Conservation (phyloP, 2,329 filamentous ascomycete species). For the Fusarium sulawesiense region DNA sequence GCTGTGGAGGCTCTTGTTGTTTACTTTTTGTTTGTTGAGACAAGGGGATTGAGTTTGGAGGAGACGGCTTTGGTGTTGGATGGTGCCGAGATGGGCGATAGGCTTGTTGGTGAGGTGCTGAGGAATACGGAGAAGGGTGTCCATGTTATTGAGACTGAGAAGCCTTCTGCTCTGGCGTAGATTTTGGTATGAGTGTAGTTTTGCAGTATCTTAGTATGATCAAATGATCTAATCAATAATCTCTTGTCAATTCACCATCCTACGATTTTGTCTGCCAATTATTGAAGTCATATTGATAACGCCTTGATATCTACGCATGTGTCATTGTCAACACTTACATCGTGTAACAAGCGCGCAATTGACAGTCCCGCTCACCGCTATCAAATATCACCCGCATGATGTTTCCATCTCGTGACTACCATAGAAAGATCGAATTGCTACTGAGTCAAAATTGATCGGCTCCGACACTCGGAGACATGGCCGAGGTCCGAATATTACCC, state of each 20-base stretch:
- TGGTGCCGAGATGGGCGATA: slow-evolving; percentile 51
- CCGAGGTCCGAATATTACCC: slow-evolving; percentile 1
- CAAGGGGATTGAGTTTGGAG: slow-evolving; percentile 1
- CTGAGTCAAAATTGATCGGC: background rate
- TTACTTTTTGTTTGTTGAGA: slow-evolving; percentile 22
- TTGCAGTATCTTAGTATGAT: background rate
- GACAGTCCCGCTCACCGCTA: fast-evolving
- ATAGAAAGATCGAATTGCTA: background rate
- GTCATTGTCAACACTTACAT: background rate
- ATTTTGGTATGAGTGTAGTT: fast-evolving
- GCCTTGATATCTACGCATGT: background rate
- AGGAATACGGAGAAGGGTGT: slow-evolving; percentile 9
- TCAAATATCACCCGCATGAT: background rate
- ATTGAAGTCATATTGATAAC: too few relatives aligned
- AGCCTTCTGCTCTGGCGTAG: background rate
- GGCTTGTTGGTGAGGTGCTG: slow-evolving; percentile 12
- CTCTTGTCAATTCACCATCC: fast-evolving
- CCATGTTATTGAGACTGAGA: slow-evolving; percentile 9
- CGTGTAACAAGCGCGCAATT: fast-evolving
- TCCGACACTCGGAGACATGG: background rate
- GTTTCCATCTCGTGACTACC: too few relatives aligned
- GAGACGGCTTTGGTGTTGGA: slow-evolving; percentile 16
- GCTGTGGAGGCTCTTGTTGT: slow-evolving; percentile 14
- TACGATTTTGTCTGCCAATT: background rate
- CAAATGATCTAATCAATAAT: background rate